Conservation (phyloP, 2,329 filamentous ascomycete species). For the Nigrospora sphaerica region DNA sequence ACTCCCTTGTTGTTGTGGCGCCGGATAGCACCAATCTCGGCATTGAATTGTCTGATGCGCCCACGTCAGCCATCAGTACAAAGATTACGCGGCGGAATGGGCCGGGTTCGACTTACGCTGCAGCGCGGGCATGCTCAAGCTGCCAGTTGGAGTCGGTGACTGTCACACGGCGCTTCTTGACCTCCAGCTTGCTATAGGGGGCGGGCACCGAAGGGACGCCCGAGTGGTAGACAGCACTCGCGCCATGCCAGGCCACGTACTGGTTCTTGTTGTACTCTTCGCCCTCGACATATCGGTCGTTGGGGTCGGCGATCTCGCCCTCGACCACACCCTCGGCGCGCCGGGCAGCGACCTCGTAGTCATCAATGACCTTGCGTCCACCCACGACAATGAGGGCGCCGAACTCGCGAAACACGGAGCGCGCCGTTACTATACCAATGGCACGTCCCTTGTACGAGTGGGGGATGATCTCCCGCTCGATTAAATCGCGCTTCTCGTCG, state of each 20-base stretch:
- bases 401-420: constrained; percentile 95
- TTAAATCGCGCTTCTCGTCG: constrained; percentile 94
- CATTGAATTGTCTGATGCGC: constrained; percentile 69
- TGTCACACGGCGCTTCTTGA: constrained; percentile 77
- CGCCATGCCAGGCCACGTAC: constrained; percentile 97
- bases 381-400: constrained; percentile 91
- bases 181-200: constrained; percentile 67
- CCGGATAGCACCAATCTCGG: constrained; percentile 61
- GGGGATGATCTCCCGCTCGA: constrained; percentile 89
- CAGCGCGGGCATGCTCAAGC: constrained; percentile 85
- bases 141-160: constrained; percentile 96
- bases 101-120: constrained; percentile 54
- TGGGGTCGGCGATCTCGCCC: constrained; percentile 85
- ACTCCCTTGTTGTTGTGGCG: constrained; percentile 65
- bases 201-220: constrained; percentile 69
- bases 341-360: constrained; percentile 76
- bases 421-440: constrained; percentile 92
- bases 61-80: constrained; percentile 3
- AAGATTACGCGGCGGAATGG: constrained; percentile 6
- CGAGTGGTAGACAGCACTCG: constrained; percentile 90
- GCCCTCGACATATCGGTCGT: constrained; percentile 69
- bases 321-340: constrained; percentile 73
- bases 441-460: constrained; percentile 98
- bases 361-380: constrained; percentile 77
- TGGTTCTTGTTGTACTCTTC: constrained; percentile 98